A percentile compares a stretch with the other conserved stretches of the same genome.
Conservation (phyloP, 2,329 filamentous ascomycete species). For the Beauveria pseudobassiana region DNA sequence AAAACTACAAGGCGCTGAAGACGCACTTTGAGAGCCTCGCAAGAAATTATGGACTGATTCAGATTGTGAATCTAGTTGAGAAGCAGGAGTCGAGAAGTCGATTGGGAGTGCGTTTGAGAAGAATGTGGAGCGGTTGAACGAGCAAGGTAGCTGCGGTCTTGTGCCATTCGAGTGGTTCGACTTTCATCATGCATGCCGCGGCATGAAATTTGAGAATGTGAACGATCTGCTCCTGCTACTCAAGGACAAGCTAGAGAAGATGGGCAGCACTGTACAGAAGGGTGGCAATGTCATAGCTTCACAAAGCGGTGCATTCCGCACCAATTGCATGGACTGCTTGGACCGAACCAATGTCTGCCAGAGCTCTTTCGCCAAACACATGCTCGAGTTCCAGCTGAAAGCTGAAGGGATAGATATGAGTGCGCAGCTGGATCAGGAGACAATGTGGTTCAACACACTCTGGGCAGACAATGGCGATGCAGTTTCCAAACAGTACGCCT, state of each 20-base stretch:
- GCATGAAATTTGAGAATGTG: slow-evolving; percentile 98
- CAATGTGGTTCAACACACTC: slow-evolving; percentile 88
- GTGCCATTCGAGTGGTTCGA: slow-evolving; percentile 87
- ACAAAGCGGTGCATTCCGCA: slow-evolving; percentile 76
- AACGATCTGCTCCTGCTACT: slow-evolving; percentile 67
- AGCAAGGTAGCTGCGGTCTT: slow-evolving; percentile 41
- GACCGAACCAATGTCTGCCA: slow-evolving; percentile 96
- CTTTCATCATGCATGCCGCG: slow-evolving; percentile 84
- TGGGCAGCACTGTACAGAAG: slow-evolving; percentile 61
- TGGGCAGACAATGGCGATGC: slow-evolving; percentile 98
- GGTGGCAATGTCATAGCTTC: slow-evolving; percentile 34
- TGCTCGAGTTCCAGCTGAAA: slow-evolving; percentile 72
- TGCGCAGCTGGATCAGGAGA: slow-evolving; percentile 67
- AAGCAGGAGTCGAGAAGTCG: slow-evolving; percentile 72
- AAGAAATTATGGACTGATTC: slow-evolving; percentile 65
- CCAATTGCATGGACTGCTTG: slow-evolving; percentile 98
- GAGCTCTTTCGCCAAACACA: slow-evolving; percentile 78
- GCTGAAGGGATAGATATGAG: slow-evolving; percentile 70
- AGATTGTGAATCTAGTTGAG: slow-evolving; percentile 80
- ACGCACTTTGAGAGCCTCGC: slow-evolving; percentile 69
- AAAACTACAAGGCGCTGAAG: slow-evolving; percentile 71
- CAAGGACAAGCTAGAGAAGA: slow-evolving; percentile 56
- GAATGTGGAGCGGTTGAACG: slow-evolving; percentile 59
- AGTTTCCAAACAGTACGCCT: slow-evolving; percentile 91
- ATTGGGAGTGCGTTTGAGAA: slow-evolving; percentile 73